Base-by-base conservation (phyloP, 1,139 yeast species). In the Suhomyces kunorum region DNA sequence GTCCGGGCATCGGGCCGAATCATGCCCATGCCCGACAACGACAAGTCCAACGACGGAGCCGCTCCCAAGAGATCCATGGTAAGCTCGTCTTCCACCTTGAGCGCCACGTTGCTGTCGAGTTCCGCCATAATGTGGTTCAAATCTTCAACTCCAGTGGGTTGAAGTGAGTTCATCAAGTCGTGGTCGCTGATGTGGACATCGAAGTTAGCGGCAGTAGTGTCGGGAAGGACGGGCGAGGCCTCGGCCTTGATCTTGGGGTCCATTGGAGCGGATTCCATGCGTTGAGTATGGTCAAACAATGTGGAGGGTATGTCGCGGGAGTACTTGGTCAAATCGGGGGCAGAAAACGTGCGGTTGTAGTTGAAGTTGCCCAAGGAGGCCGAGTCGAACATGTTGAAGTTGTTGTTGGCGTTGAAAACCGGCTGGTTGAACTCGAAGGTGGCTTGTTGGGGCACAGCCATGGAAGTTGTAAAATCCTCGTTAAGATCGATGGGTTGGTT, bases 281-380 rank as follows among this genome's bases (percentile, higher is more conserved):
- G 38, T 18, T 40, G 42, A 15, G 38, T 15, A 29, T 45, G 46
- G 8, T 39, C 39, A 28, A 47, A 47, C 14, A 44, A 32, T 0
- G 44, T 38, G 20, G 39, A 14, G 17, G 44, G 40, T 3, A 28
- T 6, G 15, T 41, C 44, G 32, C 40, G 35, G 31, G 36, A 32
- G 19, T 17, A 39, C 29, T 32, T 42, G 38, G 56, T 52, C 44
- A 64, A 55, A 48, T 62, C 63, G 11, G 68, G 68, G 6, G 54
- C 61, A 2, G 67, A 61, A 29, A 53, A 54, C 9, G 67, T 63
- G 31, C 65, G 54, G 22, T 38, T 13, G 39, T 26, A 34, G 27
- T 32, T 34, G 25, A 34, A 27, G 24, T n/a, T 35, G 18, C 31
- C 8, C n/a, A 22, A 8, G 16, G 17, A 23, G 39, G 19, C 14